Base-by-base conservation (phyloP, 495 filamentous ascomycete genomes). In the Podospora appendiculata region DNA sequence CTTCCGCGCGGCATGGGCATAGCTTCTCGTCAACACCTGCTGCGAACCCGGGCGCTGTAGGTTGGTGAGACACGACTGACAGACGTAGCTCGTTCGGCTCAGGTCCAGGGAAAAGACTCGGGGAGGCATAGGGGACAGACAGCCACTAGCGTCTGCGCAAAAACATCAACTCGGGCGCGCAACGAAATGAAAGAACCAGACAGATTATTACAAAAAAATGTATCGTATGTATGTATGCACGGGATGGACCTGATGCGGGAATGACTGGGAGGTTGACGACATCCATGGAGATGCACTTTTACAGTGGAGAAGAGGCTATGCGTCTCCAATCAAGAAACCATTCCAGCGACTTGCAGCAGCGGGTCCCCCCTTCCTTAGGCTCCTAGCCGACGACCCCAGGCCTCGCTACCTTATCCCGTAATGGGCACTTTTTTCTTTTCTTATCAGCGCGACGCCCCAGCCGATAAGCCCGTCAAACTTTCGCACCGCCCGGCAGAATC, bases 401-500 rank as follows among this genome's bases (percentile, higher is more conserved):
- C n/a, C n/a, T n/a, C n/a, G n/a, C n/a, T n/a, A n/a, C n/a, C n/a
- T n/a, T n/a, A n/a, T n/a, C n/a, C n/a, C n/a, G n/a, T n/a, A n/a
- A n/a, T n/a, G n/a, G n/a, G n/a, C n/a, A n/a, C n/a, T n/a, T n/a
- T n/a, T n/a, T n/a, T 25, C 61, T 66, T 58, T 10, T 47, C 58
- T 68, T 66, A 68, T 68, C 65, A 55, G 50, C 53, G 42, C 46
- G 50, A 35, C 34, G 18, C 34, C 38, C 43, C 33, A 32, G 25
- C 35, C 41, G 56, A 66, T 64, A 60, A 62, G 59, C 13, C 2
- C 10, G 4, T 17, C 5, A 1, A 41, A 17, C 12, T 8, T 7
- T 33, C 45, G 46, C 43, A 67, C 65, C 62, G 60, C 65, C 58
- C 50, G 62, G 65, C 58, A 66, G 61, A 64, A 66, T n/a, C 41